Base-by-base conservation (phyloP, 768 basidiomycete species). In the Collybia nuda region DNA sequence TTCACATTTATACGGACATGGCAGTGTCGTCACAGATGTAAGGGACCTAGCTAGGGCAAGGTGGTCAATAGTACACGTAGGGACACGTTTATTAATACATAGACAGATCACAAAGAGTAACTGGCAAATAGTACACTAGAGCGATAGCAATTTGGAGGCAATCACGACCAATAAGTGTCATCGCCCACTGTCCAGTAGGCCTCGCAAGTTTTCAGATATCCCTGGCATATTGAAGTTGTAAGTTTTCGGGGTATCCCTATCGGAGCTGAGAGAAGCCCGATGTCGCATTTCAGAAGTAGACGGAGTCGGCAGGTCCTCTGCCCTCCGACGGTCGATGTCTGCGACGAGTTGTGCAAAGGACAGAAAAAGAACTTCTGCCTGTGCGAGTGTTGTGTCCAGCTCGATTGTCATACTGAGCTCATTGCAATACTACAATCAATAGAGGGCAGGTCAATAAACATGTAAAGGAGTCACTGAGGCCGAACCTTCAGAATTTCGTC, bases 391-490 rank as follows among this genome's bases (percentile, higher is more conserved):
- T 0, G 87, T 84, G 65, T 97, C 89, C n/a, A 98, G 81, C 65
- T 98, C 97, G 58, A 99, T 96, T 45, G 93, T 92, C 87, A 93
- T 93, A 69, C 88, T 91, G 54, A 96, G 82, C 59, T 96, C 92
- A 62, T 95, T 96, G 74, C 90, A 92, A 60, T 95, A 97, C 86
- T 88, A 57, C 28, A 39, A 26, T 22, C 15, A 11, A 32, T 5
- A 11, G 14, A 11, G 24, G 29, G 38, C 48, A 52, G 24, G 24
- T 51, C 1, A 37, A 47, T 58, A 35, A 22, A 18, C 47, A 40
- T 21, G 19, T 47, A 22, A 36, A 21, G 43, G 47, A 28, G 45
- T 7, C 4, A 46, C 15, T 19, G 9, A 40, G 23, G 9, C 56
- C 70, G 23, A 48, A 82, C 84, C 77, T 88, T 88, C 52, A 89